Evolutionary conservation across 2,329 filamentous ascomycete genomes (phyloP), one percentile per base, ranked within the genome.

Genomic region (Fusarium musae): DNA sequence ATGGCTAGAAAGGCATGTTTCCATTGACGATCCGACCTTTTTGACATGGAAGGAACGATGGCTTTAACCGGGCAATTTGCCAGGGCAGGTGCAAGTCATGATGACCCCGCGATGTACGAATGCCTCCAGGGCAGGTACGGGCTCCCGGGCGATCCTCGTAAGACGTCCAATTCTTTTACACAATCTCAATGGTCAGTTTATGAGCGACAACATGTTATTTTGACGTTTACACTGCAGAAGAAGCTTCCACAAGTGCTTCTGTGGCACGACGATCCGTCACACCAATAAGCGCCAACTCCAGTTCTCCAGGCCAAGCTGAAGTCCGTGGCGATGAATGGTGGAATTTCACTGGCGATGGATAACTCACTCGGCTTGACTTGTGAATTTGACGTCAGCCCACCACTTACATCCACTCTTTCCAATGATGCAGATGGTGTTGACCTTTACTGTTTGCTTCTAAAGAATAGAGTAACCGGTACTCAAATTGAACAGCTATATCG

Each of bases 211-310:
- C 46, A 58, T 44, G 44, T 40, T 52, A 19, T 57, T 44, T 30
- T 42, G 15, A 34, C 30, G 16, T 59, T 50, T 43, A 57, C 61
- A 57, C 34, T 50, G 32, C 52, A 62, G 28, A 42, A 44, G 36
- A 44, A 9, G 26, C 26, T 50, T 36, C 54, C 54, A 47, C 40
- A 53, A 58, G 66, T 59, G 74, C 75, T 68, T 70, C 72, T 34
- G 43, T 74, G 75, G 66, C 58, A 70, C 75, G 75, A 44, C 59
- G 43, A 67, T 65, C 75, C 75, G 74, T 53, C 61, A 42, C 58
- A 49, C 59, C 70, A 50, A 49, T 28, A 56, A 47, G 39, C 32
- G 37, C 37, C 30, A 42, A 21, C 58, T 56, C 37, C 15, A 43
- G 21, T 28, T 43, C 19, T 34, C 40, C 30, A 30, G 59, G 30